Base-by-base conservation (phyloP, 495 filamentous ascomycete genomes). In the Xylaria telfairii region DNA sequence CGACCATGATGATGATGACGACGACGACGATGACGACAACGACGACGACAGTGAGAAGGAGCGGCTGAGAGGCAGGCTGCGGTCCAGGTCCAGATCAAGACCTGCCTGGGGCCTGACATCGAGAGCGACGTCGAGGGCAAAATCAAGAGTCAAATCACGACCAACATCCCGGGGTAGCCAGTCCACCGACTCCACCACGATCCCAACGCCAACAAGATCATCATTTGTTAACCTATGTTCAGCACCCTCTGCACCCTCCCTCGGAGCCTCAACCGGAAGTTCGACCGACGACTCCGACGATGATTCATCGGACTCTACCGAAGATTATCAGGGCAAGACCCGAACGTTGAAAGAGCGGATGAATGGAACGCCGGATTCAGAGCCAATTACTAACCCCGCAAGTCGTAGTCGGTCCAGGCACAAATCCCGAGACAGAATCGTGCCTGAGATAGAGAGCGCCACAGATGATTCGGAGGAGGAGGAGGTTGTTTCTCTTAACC, bases 231-330 rank as follows among this genome's bases (percentile, higher is more conserved):
- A 83, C 61, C 42, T 64, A 24, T 79, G 80, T 15, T 84, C 80
- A 13, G 80, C 78, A 32, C 81, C 76, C 19, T 85, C 81, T 54
- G 80, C 74, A 54, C 77, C 76, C 54, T 81, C 80, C 3, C 78
- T 77, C 34, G 73, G 76, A 63, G 77, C 80, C 37, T 80, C 81
- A 1, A 77, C 78, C 39, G 78, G 73, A 65, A 79, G 78, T 59
- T 82, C 82, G 3, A 75, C 77, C n/a, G 77, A 75, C 61, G 80
- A 82, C 44, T 78, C 81, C 8, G 82, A 76, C 61, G 79, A 76
- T 69, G 79, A 79, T 21, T 77, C 77, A 21, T 79, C 82, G 28
- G 67, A 71, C 26, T 81, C 78, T 56, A 81, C 78, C 19, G 73
- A 77, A 26, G 82, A 83, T 17, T 79, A 81, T 32, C 75, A 74